Evolutionary conservation across 306 rosid species (phyloP).

Genomic region (Mimosa pudica): DNA sequence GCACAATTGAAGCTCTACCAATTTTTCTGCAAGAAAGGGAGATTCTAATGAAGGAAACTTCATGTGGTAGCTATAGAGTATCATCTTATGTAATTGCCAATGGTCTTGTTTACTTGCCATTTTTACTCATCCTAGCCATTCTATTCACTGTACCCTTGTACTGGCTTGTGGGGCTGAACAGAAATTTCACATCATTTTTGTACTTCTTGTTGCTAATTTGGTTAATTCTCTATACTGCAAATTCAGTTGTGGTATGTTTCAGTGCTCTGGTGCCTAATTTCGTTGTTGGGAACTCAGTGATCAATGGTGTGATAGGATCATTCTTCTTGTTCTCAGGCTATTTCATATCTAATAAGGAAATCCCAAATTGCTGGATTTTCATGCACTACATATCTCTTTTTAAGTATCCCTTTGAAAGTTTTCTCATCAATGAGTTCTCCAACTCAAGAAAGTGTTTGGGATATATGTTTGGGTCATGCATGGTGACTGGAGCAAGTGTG

Average conservation of each 20-base stretch:
- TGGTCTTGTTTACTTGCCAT: conserved; percentile 85
- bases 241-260: conserved; percentile 93
- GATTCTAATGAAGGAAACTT: conserved; percentile 91
- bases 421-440: conserved; percentile 86
- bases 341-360: conserved; percentile 77
- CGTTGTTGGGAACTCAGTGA: conserved; percentile 89
- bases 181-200: conserved; percentile 61
- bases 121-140: conserved; percentile 82
- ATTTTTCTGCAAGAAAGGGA: conserved; percentile 91
- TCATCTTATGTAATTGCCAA: conserved; percentile 91
- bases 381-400: conserved; percentile 89
- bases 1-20: conserved; percentile 90
- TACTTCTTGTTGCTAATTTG: conserved; percentile 79
- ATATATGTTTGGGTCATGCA: conserved; percentile 69
- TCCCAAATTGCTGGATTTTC: conserved; percentile 84
- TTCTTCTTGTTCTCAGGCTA: conserved; percentile 94
- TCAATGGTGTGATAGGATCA: conserved; percentile 88
- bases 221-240: conserved; percentile 86
- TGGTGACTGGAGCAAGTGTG: conserved; percentile 66
- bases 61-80: conserved; percentile 84
- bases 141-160: conserved; percentile 74
- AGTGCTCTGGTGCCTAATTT: conserved; percentile 92
- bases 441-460: conserved; percentile 81
- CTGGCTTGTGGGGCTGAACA: conserved; percentile 88
- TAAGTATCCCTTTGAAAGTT: conserved; percentile 97